Base-by-base conservation (phyloP, 352 stramenopile species). In the Hyaloperonospora arabidopsidis region DNA sequence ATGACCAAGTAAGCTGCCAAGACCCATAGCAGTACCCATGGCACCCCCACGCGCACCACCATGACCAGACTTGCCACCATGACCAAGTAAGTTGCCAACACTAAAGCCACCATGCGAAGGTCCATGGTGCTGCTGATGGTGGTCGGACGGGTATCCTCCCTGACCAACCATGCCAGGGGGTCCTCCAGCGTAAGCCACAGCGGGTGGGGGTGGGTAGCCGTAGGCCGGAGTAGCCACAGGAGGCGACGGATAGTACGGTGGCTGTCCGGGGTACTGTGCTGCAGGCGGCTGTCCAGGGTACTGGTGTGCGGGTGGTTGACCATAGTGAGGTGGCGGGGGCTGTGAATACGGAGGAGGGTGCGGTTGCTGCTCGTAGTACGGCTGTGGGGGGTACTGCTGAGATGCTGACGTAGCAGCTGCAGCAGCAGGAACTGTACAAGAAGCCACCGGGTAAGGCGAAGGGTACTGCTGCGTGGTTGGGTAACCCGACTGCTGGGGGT, bases 221-320 rank as follows among this genome's bases (percentile, higher is more conserved):
- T 69, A 72, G 2, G 45, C 60, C 15, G 48, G 65, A 17, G 56
- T 45, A 1, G 43, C 43, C n/a, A 44, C 40, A 7, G 61, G 59
- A 38, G 64, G 59, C 0, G 57, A 54, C 15, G 64, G 67, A 52
- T 79, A 76, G 35, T 77, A 76, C 6, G 63, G 61, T 45, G 69
- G 66, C 18, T 70, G 63, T 35, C 40, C 58, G 25, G 25, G 25
- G 28, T 68, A 68, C 17, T 65, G 63, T 11, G 54, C 58, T 1
- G 63, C 51, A 32, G 25, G 25, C 8, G 25, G 25, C 18, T 70
- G 63, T 35, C 40, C 58, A n/a, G n/a, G n/a, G 28, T 68, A 68
- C 17, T 65, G 63, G 5, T 49, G 63, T 2, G 63, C 57, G 12
- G 60, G 59, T 2, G 68, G 57, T 28, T 74, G 65, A 21, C 54